phyloP scores from a whole-genome alignment of 2,329 filamentous ascomycete species.

The Metarhizium robertsii region DNA sequence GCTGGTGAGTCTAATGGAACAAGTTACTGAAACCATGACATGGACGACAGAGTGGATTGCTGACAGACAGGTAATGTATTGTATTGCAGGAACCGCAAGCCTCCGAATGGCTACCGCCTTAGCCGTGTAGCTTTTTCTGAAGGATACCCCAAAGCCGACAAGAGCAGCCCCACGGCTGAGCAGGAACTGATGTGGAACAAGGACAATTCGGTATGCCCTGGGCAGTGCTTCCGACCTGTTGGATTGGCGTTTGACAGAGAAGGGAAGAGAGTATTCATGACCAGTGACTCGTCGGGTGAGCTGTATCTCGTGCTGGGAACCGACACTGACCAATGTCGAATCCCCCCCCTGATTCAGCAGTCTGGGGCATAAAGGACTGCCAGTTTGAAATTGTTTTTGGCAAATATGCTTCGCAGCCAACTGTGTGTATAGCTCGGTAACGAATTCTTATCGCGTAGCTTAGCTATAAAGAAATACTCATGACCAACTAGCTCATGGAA shows the following conservation, averaged over 20 bases:
- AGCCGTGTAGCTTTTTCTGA: slow-evolving; percentile 25
- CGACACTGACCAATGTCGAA: not conserved
- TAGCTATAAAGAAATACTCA: not conserved
- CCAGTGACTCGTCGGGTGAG: slow-evolving; percentile 44
- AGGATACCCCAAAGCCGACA: slow-evolving; percentile 23
- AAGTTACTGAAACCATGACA: not conserved
- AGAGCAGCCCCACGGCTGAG: slow-evolving; percentile 30
- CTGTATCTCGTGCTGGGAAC: slow-evolving; percentile 34
- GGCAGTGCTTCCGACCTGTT: slow-evolving; percentile 42
- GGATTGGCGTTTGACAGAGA: slow-evolving; percentile 30
- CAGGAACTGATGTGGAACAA: slow-evolving; percentile 40
- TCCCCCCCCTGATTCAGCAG: not conserved
- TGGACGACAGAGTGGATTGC: not conserved
- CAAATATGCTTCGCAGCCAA: not conserved
- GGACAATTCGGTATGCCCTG: slow-evolving; percentile 34
- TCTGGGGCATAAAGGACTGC: not conserved
- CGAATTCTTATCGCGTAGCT: not conserved
- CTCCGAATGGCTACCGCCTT: slow-evolving; percentile 28
- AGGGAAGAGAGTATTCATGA: slow-evolving; percentile 40
- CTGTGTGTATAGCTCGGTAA: not conserved
- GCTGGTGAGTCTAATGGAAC: slow-evolving; percentile 31
- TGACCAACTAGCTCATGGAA: not conserved
- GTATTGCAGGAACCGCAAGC: slow-evolving; percentile 20
- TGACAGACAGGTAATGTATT: not conserved
- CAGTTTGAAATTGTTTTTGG: not conserved